Evolutionary conservation across 306 rosid genomes (phyloP), one percentile per base, ranked within the genome.

Genomic region (Sesbania bispinosa): DNA sequence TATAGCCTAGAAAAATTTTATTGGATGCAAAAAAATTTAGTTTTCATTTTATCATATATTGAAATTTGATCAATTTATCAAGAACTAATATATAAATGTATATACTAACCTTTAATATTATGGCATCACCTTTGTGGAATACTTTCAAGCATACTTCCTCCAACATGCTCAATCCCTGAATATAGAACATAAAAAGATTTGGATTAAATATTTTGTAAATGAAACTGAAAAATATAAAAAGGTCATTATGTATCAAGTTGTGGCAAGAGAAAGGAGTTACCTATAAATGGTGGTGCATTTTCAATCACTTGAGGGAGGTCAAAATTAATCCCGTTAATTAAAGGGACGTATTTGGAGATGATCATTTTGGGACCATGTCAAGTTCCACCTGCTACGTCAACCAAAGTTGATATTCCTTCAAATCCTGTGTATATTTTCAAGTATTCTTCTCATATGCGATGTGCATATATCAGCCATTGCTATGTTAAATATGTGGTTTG

Each of bases 341-440:
- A 70, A 70, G 83, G 74, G 32, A n/a, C n/a, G n/a, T 71, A 75
- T 35, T 71, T 81, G 38, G 78, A 23, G 16, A 78, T 47, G 15
- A 82, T 69, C 73, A 41, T 27, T 9, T 63, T 63, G 36, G 78
- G 83, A 61, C 11, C 30, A 42, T 75, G 75, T 18, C 86, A 83
- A 21, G 0, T 38, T 4, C 83, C 86, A 54, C 86, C 86, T 6
- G 26, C 86, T n/a, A 82, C 83, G 1, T 78, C 83, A n/a, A 82
- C 83, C 41, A 74, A 29, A 6, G 69, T 38, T 69, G 81, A 69
- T 20, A 74, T 0, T 10, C 86, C 75, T 7, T 76, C 85, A 64
- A 47, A 81, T 20, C 84, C 81, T 9, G 10, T 29, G 62, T 75
- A 80, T 10, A 13, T 39, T 52, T n/a, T 78, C 75, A 10, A 82